Conservation (phyloP, 371 early-diverging fungal species). For the Mucor irregularis region DNA sequence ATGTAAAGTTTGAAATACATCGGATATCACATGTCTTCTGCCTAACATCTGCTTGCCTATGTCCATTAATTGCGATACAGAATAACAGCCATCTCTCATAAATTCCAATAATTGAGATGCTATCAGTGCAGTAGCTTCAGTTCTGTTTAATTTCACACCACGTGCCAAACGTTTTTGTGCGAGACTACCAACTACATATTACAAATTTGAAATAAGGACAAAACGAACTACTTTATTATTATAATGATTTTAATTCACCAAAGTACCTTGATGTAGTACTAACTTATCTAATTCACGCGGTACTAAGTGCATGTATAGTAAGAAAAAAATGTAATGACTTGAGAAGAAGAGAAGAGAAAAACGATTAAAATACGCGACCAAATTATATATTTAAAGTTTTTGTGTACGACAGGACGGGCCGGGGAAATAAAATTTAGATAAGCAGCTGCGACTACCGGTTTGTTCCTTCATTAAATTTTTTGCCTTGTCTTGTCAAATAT, state of each 20-base stretch:
- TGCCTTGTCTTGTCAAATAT: neutral
- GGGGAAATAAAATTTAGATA: neutral
- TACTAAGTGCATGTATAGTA: constrained; percentile 62
- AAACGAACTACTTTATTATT: neutral
- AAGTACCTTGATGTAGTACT: constrained; percentile 64
- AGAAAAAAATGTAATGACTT: neutral
- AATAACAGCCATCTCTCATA: constrained; percentile 84
- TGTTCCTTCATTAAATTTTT: neutral
- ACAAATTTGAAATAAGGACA: neutral
- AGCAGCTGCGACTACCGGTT: constrained; percentile 7
- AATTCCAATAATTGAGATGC: constrained; percentile 84
- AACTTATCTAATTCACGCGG: constrained; percentile 94
- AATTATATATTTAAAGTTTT: neutral
- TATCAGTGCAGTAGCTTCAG: constrained; percentile 87
- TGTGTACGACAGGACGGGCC: neutral
- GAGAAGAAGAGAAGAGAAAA: neutral
- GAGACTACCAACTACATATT: constrained; percentile 67
- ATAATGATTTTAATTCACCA: too few relatives aligned
- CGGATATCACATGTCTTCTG: constrained; percentile 77
- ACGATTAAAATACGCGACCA: neutral
- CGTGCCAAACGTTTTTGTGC: constrained; percentile 91
- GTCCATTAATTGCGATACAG: constrained; percentile 87
- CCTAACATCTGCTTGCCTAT: constrained; percentile 88
- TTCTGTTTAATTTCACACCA: constrained; percentile 83
- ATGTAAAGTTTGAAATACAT: constrained; percentile 66